A percentile compares a stretch with the other conserved stretches of the same genome.
Conservation (phyloP, 768 basidiomycete species). For the Boletus rubescentipes region DNA sequence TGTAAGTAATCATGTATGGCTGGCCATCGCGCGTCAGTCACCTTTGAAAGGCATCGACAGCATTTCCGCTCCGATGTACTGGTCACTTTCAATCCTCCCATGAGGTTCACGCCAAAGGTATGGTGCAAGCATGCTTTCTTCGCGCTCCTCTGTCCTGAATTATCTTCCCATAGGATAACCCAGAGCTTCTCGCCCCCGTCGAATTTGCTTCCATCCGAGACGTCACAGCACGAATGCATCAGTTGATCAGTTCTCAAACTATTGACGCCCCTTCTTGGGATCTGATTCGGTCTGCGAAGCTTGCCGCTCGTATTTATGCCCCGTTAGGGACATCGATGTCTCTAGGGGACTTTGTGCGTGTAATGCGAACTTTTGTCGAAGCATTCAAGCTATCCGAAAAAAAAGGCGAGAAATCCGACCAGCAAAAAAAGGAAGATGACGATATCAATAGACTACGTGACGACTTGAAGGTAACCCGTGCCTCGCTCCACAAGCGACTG, state of each 20-base stretch:
- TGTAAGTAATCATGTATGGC: conserved; percentile 40
- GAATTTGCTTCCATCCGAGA: conserved; percentile 58
- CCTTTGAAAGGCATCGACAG: conserved; percentile 64
- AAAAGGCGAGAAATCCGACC: conserved; percentile 24
- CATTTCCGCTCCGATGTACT: conserved; percentile 88
- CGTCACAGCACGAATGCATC: conserved; percentile 61
- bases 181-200: conserved; percentile 69
- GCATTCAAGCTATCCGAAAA: conserved; percentile 55
- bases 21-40: background rate
- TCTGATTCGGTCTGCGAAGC: conserved; percentile 69
- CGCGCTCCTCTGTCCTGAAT: background rate
- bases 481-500: background rate
- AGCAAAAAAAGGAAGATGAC: conserved; percentile 24
- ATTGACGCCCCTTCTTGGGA: conserved; percentile 87
- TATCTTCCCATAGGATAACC: conserved; percentile 49
- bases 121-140: background rate
- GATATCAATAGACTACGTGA: conserved; percentile 38
- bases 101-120: conserved; percentile 65
- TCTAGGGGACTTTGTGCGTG: conserved; percentile 80
- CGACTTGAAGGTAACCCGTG: conserved; percentile 58
- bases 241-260: conserved; percentile 72
- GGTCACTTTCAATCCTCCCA: conserved; percentile 75
- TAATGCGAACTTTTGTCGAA: conserved; percentile 73
- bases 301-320: conserved; percentile 78
- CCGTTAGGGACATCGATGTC: conserved; percentile 86